These are phyloP conservation scores for Cercospora canescens DNA, from an alignment of 2,329 filamentous ascomycete genomes.

Conservation along the genomic window DNA sequence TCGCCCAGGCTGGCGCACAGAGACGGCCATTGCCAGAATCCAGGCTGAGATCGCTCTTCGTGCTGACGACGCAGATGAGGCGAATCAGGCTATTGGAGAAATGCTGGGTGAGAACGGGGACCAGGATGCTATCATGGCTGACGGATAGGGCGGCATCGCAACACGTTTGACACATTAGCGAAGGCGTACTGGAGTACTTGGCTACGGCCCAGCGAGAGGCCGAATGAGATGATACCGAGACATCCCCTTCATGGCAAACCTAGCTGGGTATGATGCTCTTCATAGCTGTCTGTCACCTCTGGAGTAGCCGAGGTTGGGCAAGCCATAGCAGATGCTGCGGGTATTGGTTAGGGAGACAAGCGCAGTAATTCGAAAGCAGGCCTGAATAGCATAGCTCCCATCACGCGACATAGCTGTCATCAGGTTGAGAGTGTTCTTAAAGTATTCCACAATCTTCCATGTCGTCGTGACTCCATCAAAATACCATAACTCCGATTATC, in stretches of 20 bases:
- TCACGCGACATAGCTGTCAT: not conserved
- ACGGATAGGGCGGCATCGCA: not conserved
- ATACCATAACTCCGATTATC: not conserved
- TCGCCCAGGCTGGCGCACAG: constrained; percentile 1
- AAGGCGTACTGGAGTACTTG: not conserved
- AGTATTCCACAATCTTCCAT: not conserved
- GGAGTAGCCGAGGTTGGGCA: not conserved
- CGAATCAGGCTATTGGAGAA: not conserved
- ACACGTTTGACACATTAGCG: not conserved
- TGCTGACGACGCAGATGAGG: not conserved
- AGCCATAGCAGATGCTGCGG: not conserved
- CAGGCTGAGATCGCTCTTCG: constrained; percentile 1
- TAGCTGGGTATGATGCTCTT: not conserved
- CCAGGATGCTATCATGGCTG: constrained; percentile 16
- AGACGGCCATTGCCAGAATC: constrained; percentile 3
- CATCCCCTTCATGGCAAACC: not conserved
- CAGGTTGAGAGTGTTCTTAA: not conserved
- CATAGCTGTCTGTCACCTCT: not conserved
- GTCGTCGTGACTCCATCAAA: not conserved
- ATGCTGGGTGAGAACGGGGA: not conserved
- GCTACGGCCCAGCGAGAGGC: not conserved
- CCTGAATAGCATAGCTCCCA: not conserved
- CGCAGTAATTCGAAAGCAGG: not conserved
- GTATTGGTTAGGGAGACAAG: not conserved
- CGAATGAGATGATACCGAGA: not conserved